Percentiles rank a stretch among this genome's conserved stretches.
Evolutionary conservation across 371 early-diverging fungal species (phyloP).

Genomic region (Mycotypha africana): DNA sequence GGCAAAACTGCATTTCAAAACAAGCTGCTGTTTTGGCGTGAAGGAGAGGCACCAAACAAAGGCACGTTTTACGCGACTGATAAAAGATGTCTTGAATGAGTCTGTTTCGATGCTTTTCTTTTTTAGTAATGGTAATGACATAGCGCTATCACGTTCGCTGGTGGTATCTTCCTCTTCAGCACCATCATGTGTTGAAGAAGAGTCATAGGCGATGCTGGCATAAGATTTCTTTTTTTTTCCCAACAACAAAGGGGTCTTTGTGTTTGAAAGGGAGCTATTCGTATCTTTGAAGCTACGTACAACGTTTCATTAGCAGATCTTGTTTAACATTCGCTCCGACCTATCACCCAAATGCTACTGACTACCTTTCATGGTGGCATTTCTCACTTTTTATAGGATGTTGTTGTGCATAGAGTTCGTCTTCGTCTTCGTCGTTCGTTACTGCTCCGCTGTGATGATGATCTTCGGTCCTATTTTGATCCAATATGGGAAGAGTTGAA

Average conservation of each 20-base stretch:
- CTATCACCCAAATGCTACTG: no score
- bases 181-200: slow-evolving; percentile 1
- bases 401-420: no score
- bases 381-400: no score
- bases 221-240: slow-evolving; percentile 13
- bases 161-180: not conserved
- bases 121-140: not conserved
- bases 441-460: not conserved
- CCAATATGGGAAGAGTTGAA: slow-evolving; percentile 27
- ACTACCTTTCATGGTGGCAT: no score
- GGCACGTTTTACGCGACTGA: not conserved
- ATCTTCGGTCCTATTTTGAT: no score
- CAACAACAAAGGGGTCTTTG: slow-evolving; percentile 11
- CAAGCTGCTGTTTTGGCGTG: slow-evolving; percentile 28
- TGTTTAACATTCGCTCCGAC: no score
- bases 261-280: not conserved
- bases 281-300: not conserved
- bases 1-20: slow-evolving; percentile 58
- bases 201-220: slow-evolving; percentile 9
- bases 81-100: not conserved
- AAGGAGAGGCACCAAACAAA: no score
- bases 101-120: no score
- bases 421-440: not conserved
- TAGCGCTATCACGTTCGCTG: no score
- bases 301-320: no score